Evolutionary conservation across 257 asterid species (phyloP).

Genomic region (Solanum chiquidenum): DNA sequence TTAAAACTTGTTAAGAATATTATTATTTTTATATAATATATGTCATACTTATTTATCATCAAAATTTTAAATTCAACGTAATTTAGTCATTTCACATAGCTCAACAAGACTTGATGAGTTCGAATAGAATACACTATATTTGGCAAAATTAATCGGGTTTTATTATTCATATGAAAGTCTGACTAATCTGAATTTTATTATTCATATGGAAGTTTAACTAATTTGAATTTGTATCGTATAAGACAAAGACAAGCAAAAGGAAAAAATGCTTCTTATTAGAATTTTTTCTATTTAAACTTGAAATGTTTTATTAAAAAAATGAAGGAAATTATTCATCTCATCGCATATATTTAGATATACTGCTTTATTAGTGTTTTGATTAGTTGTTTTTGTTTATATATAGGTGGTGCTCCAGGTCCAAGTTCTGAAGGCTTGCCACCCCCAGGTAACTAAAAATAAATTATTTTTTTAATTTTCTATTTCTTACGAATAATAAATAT

Average conservation of each 20-base stretch:
- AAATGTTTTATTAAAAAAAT: too few relatives aligned
- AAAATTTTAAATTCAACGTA: not conserved
- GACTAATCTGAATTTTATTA: rapidly evolving
- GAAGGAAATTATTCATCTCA: not conserved
- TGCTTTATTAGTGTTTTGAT: not conserved
- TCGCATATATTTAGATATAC: too few relatives aligned
- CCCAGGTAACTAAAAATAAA: not conserved
- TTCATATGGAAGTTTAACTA: rapidly evolving
- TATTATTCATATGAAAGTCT: too few relatives aligned
- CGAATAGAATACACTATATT: not conserved
- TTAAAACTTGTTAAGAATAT: not conserved
- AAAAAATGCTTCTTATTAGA: too few relatives aligned
- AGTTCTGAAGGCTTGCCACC: not conserved
- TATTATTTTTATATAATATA: too few relatives aligned
- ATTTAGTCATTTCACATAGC: not conserved
- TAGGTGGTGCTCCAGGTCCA: not conserved
- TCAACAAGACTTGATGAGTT: too few relatives aligned
- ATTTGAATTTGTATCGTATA: too few relatives aligned
- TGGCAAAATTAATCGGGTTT: not conserved
- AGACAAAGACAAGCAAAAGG: too few relatives aligned
- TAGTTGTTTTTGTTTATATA: not conserved
- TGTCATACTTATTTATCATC: not conserved
- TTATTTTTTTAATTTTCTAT: not conserved
- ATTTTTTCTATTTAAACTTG: too few relatives aligned
- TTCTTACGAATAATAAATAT: not conserved